Evolutionary conservation across 139 green algal species (phyloP), one percentile per base, ranked within the genome.

Genomic region (Desmodesmus armatus): DNA sequence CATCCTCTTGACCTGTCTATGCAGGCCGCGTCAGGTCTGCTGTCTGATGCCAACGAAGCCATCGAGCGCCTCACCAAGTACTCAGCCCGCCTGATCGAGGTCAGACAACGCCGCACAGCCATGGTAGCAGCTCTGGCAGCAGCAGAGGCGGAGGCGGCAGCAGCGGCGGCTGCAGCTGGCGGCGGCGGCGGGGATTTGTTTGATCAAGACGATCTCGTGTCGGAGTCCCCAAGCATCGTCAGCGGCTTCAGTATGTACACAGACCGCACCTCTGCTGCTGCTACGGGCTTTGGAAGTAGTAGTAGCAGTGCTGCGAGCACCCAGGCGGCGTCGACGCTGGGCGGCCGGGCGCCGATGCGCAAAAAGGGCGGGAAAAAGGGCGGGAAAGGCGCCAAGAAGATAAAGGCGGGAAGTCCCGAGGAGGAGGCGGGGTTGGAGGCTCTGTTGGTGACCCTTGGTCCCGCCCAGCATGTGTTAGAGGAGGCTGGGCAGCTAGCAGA

Each of bases 61-160:
- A 58, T 43, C 35, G 91, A 91, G 65, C 90, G 90, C 3, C 82
- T 97, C 2, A 5, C 9, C 40, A 98, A 98, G 89, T 98, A 99
- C 87, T 77, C 78, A 13, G 83, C 88, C 5, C 91, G 96, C 40
- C 80, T 97, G 13, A 87, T 76, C 58, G 92, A 97, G 72, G 89
- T 98, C 5, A 88, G 90, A 0, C 60, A 62, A 13, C 90, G 91
- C 76, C 79, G 90, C 49, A 15, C 78, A 41, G 88, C 91, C 2
- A 90, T 97, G 94, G 85, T 89, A 55, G 91, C 86, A 53, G 83
- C 83, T 33, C 19, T 93, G 17, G 78, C 53, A 66, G 87, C 72
- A 62, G 79, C 87, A n/a, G 89, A 87, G 49, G 79, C 60, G 23
- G 76, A 88, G 63, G 60, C 35, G 3, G 82, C 55, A 66, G 66